Percentiles rank a stretch among this genome's conserved stretches.
Conservation (phyloP, 169 alveolate genomes). For the Plasmodium inui region DNA sequence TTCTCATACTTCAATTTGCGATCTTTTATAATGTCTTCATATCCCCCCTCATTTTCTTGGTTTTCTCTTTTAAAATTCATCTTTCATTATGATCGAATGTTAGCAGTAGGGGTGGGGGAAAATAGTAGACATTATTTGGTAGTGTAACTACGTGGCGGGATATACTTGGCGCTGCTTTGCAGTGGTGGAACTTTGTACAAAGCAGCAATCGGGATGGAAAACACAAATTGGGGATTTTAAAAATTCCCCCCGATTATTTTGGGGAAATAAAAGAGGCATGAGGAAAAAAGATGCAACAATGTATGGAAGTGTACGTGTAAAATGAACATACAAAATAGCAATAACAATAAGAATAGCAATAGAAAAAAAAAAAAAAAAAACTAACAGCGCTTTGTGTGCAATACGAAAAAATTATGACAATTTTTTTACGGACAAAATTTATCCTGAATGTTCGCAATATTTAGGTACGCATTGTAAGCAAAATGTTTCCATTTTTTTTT, state of each 20-base stretch:
- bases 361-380: constrained; percentile 1
- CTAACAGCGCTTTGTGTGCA: constrained; percentile 18
- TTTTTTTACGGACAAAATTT: constrained; percentile 1
- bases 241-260: not conserved
- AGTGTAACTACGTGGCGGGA: not conserved
- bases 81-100: constrained; percentile 33
- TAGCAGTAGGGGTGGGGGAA: not conserved
- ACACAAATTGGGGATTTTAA: not conserved
- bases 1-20: constrained; percentile 57
- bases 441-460: constrained; percentile 3
- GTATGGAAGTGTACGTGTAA: not conserved
- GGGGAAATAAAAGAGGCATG: not conserved
- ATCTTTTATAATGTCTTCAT: constrained; percentile 55
- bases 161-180: not conserved
- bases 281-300: constrained; percentile 2
- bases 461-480: not conserved
- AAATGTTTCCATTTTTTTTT: not conserved
- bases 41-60: constrained; percentile 19
- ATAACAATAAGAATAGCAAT: not conserved
- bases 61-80: constrained; percentile 39
- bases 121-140: constrained; percentile 6
- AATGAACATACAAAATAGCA: not conserved
- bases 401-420: not conserved
- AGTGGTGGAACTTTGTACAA: not conserved
- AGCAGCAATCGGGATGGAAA: not conserved